A percentile compares a stretch with the other conserved stretches of the same genome.
Conservation (phyloP, 2,329 filamentous ascomycete species). For the Fusarium humuli region DNA sequence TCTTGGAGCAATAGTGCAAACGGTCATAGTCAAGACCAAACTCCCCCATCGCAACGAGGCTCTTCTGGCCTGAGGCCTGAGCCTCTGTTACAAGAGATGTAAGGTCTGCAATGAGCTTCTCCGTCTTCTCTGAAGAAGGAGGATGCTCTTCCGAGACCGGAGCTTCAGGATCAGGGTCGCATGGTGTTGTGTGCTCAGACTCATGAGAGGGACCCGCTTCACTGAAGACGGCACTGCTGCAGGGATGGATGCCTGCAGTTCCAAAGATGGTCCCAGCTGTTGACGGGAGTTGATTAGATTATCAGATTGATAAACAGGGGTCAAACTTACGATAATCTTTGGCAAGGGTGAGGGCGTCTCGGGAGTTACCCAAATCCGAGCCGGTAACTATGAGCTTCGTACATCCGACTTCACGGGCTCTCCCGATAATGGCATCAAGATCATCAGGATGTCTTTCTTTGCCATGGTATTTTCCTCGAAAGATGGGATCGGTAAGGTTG, state of each 20-base stretch:
- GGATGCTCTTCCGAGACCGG: constrained; percentile 62
- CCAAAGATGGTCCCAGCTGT: constrained; percentile 84
- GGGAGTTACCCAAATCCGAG: constrained; percentile 83
- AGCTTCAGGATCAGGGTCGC: constrained; percentile 63
- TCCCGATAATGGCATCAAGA: constrained; percentile 78
- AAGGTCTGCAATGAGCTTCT: constrained; percentile 69
- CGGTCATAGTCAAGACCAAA: constrained; percentile 97
- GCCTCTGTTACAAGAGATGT: constrained; percentile 71
- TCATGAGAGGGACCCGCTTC: constrained; percentile 58
- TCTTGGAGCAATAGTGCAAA: constrained; percentile 81
- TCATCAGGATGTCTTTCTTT: constrained; percentile 80
- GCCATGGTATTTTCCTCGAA: constrained; percentile 84
- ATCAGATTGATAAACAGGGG: constrained; percentile 11
- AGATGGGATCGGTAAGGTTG: constrained; percentile 94
- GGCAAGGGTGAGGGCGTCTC: constrained; percentile 79
- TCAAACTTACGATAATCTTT: constrained; percentile 74
- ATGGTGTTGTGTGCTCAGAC: constrained; percentile 62
- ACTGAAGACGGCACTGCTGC: constrained; percentile 83
- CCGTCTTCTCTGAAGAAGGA: constrained; percentile 59
- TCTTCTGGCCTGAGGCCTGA: constrained; percentile 56
- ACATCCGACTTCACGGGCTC: constrained; percentile 83
- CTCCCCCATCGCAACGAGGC: constrained; percentile 86
- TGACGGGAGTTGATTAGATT: constrained; percentile 17
- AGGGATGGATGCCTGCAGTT: constrained; percentile 95
- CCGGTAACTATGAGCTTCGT: constrained; percentile 93